Base-by-base conservation (phyloP, 2,329 filamentous ascomycete species). In the Periconia sp. region DNA sequence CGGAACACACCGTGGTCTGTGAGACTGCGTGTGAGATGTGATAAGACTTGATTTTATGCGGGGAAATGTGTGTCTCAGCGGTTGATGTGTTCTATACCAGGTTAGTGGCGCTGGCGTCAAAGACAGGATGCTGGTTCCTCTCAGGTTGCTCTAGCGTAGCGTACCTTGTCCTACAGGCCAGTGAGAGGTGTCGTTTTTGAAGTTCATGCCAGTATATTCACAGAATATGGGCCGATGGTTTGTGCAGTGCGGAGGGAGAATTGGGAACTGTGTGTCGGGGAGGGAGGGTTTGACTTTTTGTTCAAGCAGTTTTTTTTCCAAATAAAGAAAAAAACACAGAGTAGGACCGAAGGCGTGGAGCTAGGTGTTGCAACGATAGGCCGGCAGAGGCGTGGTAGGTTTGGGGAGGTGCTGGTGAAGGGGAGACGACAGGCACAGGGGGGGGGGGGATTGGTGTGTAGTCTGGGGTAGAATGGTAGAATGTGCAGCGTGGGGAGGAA, bases 161-260 rank as follows among this genome's bases (percentile, higher is more conserved):
- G 30, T 27, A 56, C 54, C 54, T 71, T 76, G 75, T 76, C 75
- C 75, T 43, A 76, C 73, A 58, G 74, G 74, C 74, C 75, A 77
- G 65, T 75, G 72, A 56, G 71, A 73, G 47, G 58, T 68, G 58
- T 73, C 56, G 65, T 73, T 73, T 59, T 75, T 76, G 64, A 75
- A 76, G 63, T 75, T 75, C 74, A 76, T 75, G 52, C 71, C 65
- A 63, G 57, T 49, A 47, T 41, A 44, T 51, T n/a, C 48, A 15
- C 20, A 8, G 23, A 41, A 33, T 15, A 46, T 33, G 43, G 43
- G n/a, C 15, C 11, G 41, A 41, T 46, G 27, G 46, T 33, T 37
- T 53, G 52, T 53, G 54, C 45, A 52, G 55, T 54, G 33, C 10
- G 33, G 33, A 3, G 33, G 33, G 15, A n/a, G n/a, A 27, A 27